phyloP scores from a whole-genome alignment of 495 filamentous ascomycete species.

The Aspergillus olivimuriae region DNA sequence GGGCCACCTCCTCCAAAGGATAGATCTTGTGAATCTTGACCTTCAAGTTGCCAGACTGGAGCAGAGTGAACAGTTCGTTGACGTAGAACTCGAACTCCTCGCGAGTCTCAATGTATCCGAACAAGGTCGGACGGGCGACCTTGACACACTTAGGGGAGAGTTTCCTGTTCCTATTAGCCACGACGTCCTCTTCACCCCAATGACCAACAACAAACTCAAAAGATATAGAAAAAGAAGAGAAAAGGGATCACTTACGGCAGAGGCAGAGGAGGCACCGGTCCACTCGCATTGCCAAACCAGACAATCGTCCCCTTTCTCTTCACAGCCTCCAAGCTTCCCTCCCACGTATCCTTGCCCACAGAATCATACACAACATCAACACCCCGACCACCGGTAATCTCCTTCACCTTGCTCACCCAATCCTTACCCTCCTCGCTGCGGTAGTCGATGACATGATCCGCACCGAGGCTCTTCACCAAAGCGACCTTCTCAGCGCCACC shows the following conservation, averaged over 20 bases:
- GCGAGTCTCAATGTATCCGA: slow-evolving; percentile 65
- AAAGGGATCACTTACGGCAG: slow-evolving; percentile 47
- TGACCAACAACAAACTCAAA: too few relatives aligned
- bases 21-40: slow-evolving; percentile 76
- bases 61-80: slow-evolving; percentile 66
- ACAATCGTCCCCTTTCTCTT: slow-evolving; percentile 79
- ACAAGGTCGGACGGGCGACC: slow-evolving; percentile 67
- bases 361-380: slow-evolving; percentile 82
- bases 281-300: slow-evolving; percentile 85
- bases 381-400: slow-evolving; percentile 65
- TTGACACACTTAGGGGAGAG: slow-evolving; percentile 77
- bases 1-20: slow-evolving; percentile 65
- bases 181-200: too few relatives aligned
- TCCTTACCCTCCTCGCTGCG: slow-evolving; percentile 57
- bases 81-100: slow-evolving; percentile 72
- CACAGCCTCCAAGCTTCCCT: slow-evolving; percentile 69
- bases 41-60: slow-evolving; percentile 62
- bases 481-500: slow-evolving; percentile 66
- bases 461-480: slow-evolving; percentile 61
- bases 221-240: not conserved
- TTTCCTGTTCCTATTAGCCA: slow-evolving; percentile 20
- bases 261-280: slow-evolving; percentile 68
- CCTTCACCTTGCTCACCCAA: slow-evolving; percentile 57
- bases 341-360: slow-evolving; percentile 84
- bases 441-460: slow-evolving; percentile 69